These are phyloP conservation scores for Monosporascus sp. DNA, from an alignment of 2,329 filamentous ascomycete genomes.

Conservation along the genomic window DNA sequence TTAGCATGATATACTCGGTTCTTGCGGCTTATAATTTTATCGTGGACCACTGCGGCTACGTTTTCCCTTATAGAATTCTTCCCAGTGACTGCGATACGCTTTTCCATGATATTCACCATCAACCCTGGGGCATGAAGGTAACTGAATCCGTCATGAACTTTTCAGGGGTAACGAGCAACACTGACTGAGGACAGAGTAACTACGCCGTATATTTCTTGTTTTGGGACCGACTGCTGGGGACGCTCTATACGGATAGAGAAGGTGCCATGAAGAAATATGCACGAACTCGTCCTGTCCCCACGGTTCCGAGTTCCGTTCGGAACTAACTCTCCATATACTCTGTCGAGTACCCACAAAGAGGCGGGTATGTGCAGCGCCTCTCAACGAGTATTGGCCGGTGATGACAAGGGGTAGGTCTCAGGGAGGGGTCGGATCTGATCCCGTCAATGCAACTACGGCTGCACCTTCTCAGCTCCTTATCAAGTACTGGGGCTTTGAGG, in stretches of 20 bases:
- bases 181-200: not conserved
- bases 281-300: not conserved
- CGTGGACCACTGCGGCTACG: not conserved
- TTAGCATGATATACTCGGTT: not conserved
- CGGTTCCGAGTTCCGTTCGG: too few relatives aligned
- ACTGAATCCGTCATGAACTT: not conserved
- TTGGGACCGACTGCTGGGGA: not conserved
- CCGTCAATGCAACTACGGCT: too few relatives aligned
- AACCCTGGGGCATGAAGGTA: not conserved
- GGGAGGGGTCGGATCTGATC: too few relatives aligned
- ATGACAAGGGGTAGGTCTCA: too few relatives aligned
- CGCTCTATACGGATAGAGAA: not conserved
- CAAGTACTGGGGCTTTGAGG: too few relatives aligned
- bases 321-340: too few relatives aligned
- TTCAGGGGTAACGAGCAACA: not conserved
- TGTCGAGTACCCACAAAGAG: too few relatives aligned
- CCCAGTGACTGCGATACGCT: not conserved
- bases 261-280: not conserved
- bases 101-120: not conserved
- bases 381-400: too few relatives aligned
- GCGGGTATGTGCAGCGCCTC: too few relatives aligned
- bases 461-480: too few relatives aligned
- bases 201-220: not conserved
- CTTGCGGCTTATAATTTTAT: not conserved
- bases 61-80: not conserved